Evolutionary conservation across 139 green algal genomes (phyloP).

Genomic region (Chlorella sp.): DNA sequence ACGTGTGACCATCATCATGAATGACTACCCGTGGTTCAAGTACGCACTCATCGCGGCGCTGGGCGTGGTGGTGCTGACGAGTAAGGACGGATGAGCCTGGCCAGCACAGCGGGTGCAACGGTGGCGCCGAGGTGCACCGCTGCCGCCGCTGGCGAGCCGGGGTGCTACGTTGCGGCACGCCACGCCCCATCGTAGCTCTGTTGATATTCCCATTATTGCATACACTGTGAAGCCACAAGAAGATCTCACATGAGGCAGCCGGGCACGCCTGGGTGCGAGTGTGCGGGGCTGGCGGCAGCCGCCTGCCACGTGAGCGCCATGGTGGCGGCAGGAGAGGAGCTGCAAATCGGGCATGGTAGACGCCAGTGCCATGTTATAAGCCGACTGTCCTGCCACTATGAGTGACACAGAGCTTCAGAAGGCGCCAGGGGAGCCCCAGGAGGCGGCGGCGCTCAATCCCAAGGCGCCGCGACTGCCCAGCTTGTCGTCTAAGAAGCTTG

Average conservation of each 20-base stretch:
- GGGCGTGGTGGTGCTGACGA: slow-evolving; percentile 93
- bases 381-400: background rate
- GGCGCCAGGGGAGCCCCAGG: background rate
- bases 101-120: background rate
- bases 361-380: no score
- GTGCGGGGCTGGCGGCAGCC: no score
- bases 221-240: no score
- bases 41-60: slow-evolving; percentile 90
- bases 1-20: slow-evolving; percentile 99
- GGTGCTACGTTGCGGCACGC: background rate
- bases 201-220: no score
- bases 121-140: background rate
- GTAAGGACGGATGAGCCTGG: slow-evolving; percentile 80
- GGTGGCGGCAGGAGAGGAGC: no score
- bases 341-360: no score
- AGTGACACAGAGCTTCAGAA: background rate
- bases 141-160: no score
- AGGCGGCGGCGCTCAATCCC: background rate
- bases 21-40: slow-evolving; percentile 95
- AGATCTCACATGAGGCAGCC: no score
- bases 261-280: no score
- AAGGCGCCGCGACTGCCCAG: background rate
- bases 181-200: no score
- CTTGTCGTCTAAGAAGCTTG: slow-evolving; percentile 24
- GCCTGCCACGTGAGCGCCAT: no score